Evolutionary conservation across 257 asterid genomes (phyloP).

Genomic region (Prunella vulgaris): DNA sequence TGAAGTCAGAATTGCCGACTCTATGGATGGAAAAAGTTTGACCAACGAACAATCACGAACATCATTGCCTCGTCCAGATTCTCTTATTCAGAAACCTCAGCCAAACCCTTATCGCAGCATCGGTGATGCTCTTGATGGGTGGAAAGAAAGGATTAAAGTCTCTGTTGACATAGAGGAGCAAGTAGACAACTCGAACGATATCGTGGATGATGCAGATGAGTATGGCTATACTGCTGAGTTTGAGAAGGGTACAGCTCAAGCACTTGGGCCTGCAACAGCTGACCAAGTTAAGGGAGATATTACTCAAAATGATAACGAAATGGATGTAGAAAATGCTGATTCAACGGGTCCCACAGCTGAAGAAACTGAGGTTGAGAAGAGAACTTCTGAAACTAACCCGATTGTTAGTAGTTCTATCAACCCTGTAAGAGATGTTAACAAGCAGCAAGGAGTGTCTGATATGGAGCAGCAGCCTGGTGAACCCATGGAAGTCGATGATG

Average conservation of each 20-base stretch:
- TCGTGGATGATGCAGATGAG: slow-evolving; percentile 72
- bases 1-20: slow-evolving; percentile 50
- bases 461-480: slow-evolving; percentile 42
- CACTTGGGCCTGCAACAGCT: slow-evolving; percentile 91
- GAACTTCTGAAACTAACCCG: slow-evolving; percentile 42
- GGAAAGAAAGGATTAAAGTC: slow-evolving; percentile 95
- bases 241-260: slow-evolving; percentile 84
- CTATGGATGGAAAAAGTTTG: slow-evolving; percentile 41
- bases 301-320: slow-evolving; percentile 49
- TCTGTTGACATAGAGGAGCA: slow-evolving; percentile 62
- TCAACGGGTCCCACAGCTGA: slow-evolving; percentile 38
- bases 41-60: slow-evolving; percentile 39
- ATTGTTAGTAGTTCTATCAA: slow-evolving; percentile 31
- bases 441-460: slow-evolving; percentile 29
- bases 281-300: slow-evolving; percentile 66
- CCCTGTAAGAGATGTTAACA: slow-evolving; percentile 28
- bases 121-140: slow-evolving; percentile 89
- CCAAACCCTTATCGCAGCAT: slow-evolving; percentile 85
- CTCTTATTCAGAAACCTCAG: slow-evolving; percentile 45
- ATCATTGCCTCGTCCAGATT: slow-evolving; percentile 40
- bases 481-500: slow-evolving; percentile 31
- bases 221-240: slow-evolving; percentile 85
- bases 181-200: slow-evolving; percentile 36
- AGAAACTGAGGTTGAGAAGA: slow-evolving; percentile 41
- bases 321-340: slow-evolving; percentile 32